Percentiles rank a stretch among this genome's conserved stretches.
These are phyloP conservation scores for Akanthomyces muscarius DNA, from an alignment of 2,329 filamentous ascomycete genomes.

Conservation along the genomic window DNA sequence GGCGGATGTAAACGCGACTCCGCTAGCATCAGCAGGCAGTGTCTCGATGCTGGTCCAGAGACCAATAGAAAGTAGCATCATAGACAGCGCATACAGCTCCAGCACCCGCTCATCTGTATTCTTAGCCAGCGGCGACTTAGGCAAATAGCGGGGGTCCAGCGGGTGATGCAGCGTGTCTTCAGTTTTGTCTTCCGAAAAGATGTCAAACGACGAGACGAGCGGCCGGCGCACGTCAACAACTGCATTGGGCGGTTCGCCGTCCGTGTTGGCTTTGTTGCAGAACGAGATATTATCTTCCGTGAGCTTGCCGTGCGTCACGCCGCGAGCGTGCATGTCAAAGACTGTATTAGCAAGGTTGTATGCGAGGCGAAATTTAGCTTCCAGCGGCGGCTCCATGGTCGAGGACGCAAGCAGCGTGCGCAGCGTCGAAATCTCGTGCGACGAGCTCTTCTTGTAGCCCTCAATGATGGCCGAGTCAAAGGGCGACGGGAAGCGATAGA, in stretches of 20 bases:
- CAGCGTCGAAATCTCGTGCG: conserved; percentile 51
- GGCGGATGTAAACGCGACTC: conserved; percentile 56
- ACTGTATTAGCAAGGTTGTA: conserved; percentile 69
- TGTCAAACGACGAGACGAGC: conserved; percentile 68
- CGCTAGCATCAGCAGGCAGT: conserved; percentile 40
- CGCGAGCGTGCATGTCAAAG: conserved; percentile 67
- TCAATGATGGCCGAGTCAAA: conserved; percentile 58
- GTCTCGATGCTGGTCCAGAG: conserved; percentile 66
- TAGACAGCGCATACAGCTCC: conserved; percentile 70
- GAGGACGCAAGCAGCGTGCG: conserved; percentile 49
- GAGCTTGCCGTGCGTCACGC: conserved; percentile 68
- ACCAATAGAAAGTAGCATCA: conserved; percentile 70
- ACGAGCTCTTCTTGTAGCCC: conserved; percentile 44
- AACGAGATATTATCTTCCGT: conserved; percentile 66
- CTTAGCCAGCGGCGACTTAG: conserved; percentile 44
- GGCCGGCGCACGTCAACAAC: conserved; percentile 64
- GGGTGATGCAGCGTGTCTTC: conserved; percentile 53
- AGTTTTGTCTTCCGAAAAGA: conserved; percentile 47
- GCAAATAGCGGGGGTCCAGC: conserved; percentile 52
- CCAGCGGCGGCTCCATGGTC: conserved; percentile 61
- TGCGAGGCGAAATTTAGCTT: conserved; percentile 72
- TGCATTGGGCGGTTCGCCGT: conserved; percentile 35
- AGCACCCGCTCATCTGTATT: conserved; percentile 54
- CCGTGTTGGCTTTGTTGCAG: conserved; percentile 43
- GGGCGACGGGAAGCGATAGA: conserved; percentile 67